Percentiles rank a stretch among this genome's conserved stretches.
Evolutionary conservation across 768 basidiomycete species (phyloP).

Genomic region (Pisolithus albus): DNA sequence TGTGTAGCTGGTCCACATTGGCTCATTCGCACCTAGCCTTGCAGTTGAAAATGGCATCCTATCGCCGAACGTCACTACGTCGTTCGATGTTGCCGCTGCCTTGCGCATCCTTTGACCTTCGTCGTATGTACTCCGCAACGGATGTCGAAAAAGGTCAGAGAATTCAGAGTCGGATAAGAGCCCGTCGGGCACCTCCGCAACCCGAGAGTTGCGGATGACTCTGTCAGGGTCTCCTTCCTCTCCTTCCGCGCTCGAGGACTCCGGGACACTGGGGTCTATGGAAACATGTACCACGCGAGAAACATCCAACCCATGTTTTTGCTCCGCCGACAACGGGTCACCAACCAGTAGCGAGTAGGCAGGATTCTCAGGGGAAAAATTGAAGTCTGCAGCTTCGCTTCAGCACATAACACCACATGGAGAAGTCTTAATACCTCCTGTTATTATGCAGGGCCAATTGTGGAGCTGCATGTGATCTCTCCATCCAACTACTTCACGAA

Average conservation of each 20-base stretch:
- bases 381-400: slow-evolving; percentile 61
- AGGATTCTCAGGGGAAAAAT: slow-evolving; percentile 76
- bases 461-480: slow-evolving; percentile 36
- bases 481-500: slow-evolving; percentile 57
- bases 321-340: slow-evolving; percentile 46
- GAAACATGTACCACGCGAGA: slow-evolving; percentile 73
- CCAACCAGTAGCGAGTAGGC: slow-evolving; percentile 74
- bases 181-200: slow-evolving; percentile 54
- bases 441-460: slow-evolving; percentile 74
- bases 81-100: slow-evolving; percentile 7
- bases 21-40: slow-evolving; percentile 59
- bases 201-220: slow-evolving; percentile 68
- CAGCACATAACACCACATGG: background rate
- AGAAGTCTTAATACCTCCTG: slow-evolving; percentile 56
- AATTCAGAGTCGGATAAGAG: slow-evolving; percentile 60
- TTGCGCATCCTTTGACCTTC: slow-evolving; percentile 33
- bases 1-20: slow-evolving; percentile 85
- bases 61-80: slow-evolving; percentile 43
- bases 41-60: slow-evolving; percentile 35
- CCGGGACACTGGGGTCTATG: slow-evolving; percentile 52
- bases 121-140: slow-evolving; percentile 65
- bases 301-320: slow-evolving; percentile 43
- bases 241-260: slow-evolving; percentile 21
- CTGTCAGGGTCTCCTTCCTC: slow-evolving; percentile 52
- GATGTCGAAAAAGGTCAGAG: slow-evolving; percentile 30